These are phyloP conservation scores for Salix viminalis DNA, from an alignment of 345 rosid genomes.

Conservation along the genomic window DNA sequence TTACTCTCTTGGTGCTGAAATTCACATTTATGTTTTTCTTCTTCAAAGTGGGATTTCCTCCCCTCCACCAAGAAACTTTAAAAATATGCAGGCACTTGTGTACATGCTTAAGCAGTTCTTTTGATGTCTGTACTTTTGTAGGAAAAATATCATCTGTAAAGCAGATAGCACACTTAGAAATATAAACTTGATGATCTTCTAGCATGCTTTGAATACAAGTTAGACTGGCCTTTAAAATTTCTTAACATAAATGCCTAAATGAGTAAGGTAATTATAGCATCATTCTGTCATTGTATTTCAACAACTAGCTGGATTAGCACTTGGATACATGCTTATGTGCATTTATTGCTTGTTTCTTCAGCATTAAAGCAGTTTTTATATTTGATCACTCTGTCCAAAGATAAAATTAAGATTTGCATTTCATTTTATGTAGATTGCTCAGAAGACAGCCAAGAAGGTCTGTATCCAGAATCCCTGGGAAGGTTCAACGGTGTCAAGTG, in stretches of 20 bases:
- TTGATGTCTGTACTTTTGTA: neutral
- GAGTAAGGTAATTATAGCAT: neutral
- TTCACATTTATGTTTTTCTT: neutral
- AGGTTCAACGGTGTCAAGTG: slow-evolving; percentile 59
- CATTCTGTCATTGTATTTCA: neutral
- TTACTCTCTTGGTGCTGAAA: neutral
- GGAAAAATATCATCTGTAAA: neutral
- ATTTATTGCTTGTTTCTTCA: neutral
- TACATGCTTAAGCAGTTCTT: neutral
- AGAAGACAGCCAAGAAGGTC: slow-evolving; percentile 75
- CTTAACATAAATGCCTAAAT: neutral
- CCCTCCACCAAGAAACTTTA: neutral
- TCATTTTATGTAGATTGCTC: slow-evolving; percentile 56
- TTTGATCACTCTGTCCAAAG: neutral
- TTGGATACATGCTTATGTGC: neutral
- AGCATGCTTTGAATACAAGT: neutral
- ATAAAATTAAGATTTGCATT: neutral
- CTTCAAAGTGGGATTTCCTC: neutral
- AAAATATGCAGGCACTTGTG: neutral
- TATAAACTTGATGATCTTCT: neutral
- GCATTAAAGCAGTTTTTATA: neutral
- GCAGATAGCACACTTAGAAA: neutral
- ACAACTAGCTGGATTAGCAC: neutral
- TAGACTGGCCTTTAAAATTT: neutral
- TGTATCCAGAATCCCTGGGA: slow-evolving; percentile 75